A percentile compares a stretch with the other conserved stretches of the same genome.
These are phyloP conservation scores for Austropuccinia psidii DNA, from an alignment of 1,284 basidiomycete species.

Conservation along the genomic window DNA sequence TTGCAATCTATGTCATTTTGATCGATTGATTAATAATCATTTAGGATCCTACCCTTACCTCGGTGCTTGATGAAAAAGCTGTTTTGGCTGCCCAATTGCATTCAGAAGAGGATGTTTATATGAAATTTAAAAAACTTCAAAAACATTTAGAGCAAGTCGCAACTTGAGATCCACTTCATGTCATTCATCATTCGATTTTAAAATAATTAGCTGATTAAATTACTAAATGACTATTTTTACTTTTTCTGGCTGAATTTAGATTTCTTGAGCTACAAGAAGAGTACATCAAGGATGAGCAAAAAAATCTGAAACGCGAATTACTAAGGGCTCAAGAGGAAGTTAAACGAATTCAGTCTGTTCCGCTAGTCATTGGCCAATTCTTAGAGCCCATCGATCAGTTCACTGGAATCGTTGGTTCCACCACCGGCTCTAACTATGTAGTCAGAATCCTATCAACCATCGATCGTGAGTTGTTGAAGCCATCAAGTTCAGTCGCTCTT, in stretches of 20 bases:
- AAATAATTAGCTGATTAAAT: too few relatives aligned
- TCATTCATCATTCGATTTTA: neutral
- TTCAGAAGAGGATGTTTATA: conserved; percentile 78
- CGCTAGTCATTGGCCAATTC: conserved; percentile 99
- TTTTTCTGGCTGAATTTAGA: neutral
- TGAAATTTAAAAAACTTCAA: conserved; percentile 88
- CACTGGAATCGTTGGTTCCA: conserved; percentile 94
- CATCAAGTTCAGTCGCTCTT: conserved; percentile 90
- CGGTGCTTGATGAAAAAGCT: conserved; percentile 78
- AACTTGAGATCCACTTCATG: neutral
- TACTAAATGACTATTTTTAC: too few relatives aligned
- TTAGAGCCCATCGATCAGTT: conserved; percentile 97
- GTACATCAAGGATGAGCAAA: conserved; percentile 99
- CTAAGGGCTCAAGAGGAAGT: conserved; percentile 99
- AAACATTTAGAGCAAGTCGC: conserved; percentile 64
- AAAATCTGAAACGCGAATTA: conserved; percentile 93
- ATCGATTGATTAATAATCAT: neutral
- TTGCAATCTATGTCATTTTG: too few relatives aligned
- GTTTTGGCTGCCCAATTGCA: conserved; percentile 28
- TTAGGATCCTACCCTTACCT: conserved; percentile 82
- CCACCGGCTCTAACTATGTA: conserved; percentile 97
- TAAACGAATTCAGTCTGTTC: conserved; percentile 97
- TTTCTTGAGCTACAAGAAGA: conserved; percentile 77
- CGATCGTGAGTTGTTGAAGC: conserved; percentile 93
- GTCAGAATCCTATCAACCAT: conserved; percentile 95